Evolutionary conservation across 495 filamentous ascomycete genomes (phyloP), one percentile per base, ranked within the genome.

Genomic region (Hypoxylon rickii): DNA sequence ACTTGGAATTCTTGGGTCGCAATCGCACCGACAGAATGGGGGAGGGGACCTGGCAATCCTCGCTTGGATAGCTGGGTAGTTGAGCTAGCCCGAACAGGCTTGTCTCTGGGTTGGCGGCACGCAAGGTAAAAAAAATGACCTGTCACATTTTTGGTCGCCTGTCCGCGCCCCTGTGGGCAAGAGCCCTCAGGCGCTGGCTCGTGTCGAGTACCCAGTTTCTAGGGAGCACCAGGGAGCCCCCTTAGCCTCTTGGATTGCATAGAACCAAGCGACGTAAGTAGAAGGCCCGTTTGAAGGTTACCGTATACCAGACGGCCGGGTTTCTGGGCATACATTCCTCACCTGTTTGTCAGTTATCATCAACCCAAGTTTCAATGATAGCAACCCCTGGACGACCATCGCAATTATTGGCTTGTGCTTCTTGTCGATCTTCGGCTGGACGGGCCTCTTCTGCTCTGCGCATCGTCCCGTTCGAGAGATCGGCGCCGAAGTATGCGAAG

Each of bases 71-170:
- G 53, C 34, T 18, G 52, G 49, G 48, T 18, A 53, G 53, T 37
- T 18, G 52, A 48, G 48, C 13, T 57, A 58, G 51, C 59, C 59
- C 49, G 59, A 63, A 63, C 43, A 26, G 59, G 59, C 32, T n/a
- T 47, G 42, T 53, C 37, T 17, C 43, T 44, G 44, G 48, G 48
- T 44, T 57, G 53, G 51, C 43, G 45, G 33, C 44, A 63, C 40
- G 52, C 41, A 42, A 34, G 36, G 7, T 51, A 19, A 29, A 16
- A 26, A 58, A 58, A 51, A 31, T 64, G 61, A 64, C 50, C 29
- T 42, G 51, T 64, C 61, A 64, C 40, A 64, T 64, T 51, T 64
- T 51, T 59, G 59, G 58, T 53, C 59, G 59, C 59, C 59, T 53
- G 58, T 63, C 59, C 59, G 59, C 59, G 59, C 59, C 53, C 53